These are phyloP conservation scores for Phytophthora constricta DNA, from an alignment of 352 stramenopile genomes.

Conservation along the genomic window DNA sequence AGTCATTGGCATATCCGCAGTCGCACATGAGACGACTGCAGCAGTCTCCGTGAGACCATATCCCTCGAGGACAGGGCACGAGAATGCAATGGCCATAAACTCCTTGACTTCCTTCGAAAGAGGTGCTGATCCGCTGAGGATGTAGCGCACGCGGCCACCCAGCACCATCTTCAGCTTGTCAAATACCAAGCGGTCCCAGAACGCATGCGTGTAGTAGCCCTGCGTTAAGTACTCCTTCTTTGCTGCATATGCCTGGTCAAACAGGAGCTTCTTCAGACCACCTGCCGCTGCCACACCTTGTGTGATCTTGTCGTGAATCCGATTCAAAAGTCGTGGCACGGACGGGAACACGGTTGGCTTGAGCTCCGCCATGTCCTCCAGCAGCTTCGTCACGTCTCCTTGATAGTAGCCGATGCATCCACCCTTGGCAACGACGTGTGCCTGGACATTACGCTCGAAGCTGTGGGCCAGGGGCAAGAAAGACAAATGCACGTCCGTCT, in stretches of 20 bases:
- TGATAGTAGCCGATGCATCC: slow-evolving; percentile 93
- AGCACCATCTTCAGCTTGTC: slow-evolving; percentile 92
- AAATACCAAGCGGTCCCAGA: slow-evolving; percentile 96
- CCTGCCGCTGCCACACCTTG: slow-evolving; percentile 71
- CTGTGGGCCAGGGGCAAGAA: slow-evolving; percentile 96
- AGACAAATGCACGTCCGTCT: slow-evolving; percentile 77
- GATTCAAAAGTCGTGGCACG: slow-evolving; percentile 95
- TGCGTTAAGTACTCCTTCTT: slow-evolving; percentile 72
- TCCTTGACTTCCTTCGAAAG: slow-evolving; percentile 92
- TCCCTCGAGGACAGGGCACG: slow-evolving; percentile 90
- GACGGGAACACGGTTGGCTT: slow-evolving; percentile 91
- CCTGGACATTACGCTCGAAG: slow-evolving; percentile 87
- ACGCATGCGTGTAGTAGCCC: slow-evolving; percentile 48
- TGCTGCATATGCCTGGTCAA: slow-evolving; percentile 79
- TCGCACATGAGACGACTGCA: slow-evolving; percentile 79
- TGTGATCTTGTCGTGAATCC: slow-evolving; percentile 95
- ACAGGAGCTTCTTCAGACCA: slow-evolving; percentile 91
- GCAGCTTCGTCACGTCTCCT: slow-evolving; percentile 85
- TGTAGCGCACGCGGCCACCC: slow-evolving; percentile 88
- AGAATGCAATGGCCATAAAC: slow-evolving; percentile 93
- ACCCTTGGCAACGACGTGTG: slow-evolving; percentile 64
- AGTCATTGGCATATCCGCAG: slow-evolving; percentile 41
- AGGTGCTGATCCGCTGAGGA: slow-evolving; percentile 93
- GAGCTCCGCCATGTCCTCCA: slow-evolving; percentile 92
- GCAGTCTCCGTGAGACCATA: slow-evolving; percentile 95